Evolutionary conservation across 2,329 filamentous ascomycete genomes (phyloP).

Genomic region (Xylogone sp.): DNA sequence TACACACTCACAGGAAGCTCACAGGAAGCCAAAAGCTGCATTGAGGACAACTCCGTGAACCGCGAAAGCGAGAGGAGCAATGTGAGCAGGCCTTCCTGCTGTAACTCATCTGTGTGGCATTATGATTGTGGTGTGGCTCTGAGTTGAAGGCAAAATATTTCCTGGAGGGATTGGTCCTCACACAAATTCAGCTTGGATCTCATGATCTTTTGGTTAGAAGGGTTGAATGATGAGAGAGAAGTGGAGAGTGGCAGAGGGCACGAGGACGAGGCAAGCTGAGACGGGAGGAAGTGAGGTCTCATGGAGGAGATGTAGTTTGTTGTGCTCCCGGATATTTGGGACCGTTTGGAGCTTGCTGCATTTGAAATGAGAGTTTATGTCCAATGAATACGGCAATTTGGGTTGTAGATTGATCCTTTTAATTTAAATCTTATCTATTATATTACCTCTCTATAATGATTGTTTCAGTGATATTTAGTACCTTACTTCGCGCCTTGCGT

Average conservation of each 20-base stretch:
- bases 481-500: too few species aligned
- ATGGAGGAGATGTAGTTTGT: conserved; percentile 2
- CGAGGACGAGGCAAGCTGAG: background rate
- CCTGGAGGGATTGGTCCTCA: conserved; percentile 20
- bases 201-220: conserved; percentile 12
- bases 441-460: too few species aligned
- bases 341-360: conserved; percentile 20
- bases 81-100: too few species aligned
- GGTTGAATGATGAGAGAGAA: conserved; percentile 3
- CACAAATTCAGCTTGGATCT: conserved; percentile 9
- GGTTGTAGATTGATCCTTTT: too few species aligned
- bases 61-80: conserved; percentile 9
- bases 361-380: background rate
- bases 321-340: conserved; percentile 15
- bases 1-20: background rate
- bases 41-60: conserved; percentile 20
- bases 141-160: conserved; percentile 19
- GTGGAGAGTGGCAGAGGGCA: background rate
- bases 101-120: conserved; percentile 1
- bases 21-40: conserved; percentile 5
- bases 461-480: too few species aligned
- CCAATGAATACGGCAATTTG: too few species aligned
- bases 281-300: background rate
- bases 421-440: too few species aligned
- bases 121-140: conserved; percentile 1